Conservation (phyloP, 2,329 filamentous ascomycete genomes). For the Botrytis squamosa region DNA sequence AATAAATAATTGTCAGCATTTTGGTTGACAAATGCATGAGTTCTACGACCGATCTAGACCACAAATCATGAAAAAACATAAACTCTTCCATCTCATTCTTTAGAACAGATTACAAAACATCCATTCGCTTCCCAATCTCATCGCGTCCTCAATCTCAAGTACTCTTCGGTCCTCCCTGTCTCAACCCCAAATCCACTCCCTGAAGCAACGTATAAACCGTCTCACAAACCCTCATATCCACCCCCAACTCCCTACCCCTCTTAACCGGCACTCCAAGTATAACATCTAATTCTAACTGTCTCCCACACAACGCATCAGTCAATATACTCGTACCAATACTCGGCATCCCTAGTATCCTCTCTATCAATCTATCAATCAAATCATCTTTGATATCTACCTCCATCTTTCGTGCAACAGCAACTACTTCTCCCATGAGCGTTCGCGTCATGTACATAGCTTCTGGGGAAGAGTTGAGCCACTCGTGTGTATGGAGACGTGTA, state of each 20-base stretch:
- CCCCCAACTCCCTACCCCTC: slow-evolving; percentile 53
- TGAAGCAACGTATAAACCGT: slow-evolving; percentile 40
- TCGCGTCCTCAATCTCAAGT: neutral
- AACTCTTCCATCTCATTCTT: neutral
- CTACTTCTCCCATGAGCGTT: slow-evolving; percentile 52
- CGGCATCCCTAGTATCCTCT: slow-evolving; percentile 48
- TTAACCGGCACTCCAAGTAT: slow-evolving; percentile 59
- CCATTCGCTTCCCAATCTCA: accelerated
- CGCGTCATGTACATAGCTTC: slow-evolving; percentile 50
- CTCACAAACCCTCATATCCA: slow-evolving; percentile 53
- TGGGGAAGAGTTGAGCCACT: slow-evolving; percentile 49
- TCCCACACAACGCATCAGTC: slow-evolving; percentile 55
- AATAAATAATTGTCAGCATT: neutral
- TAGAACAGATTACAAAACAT: neutral
- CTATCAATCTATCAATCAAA: slow-evolving; percentile 49
- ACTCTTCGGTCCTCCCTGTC: neutral
- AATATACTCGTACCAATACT: slow-evolving; percentile 53
- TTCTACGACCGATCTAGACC: neutral
- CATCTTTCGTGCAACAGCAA: slow-evolving; percentile 54
- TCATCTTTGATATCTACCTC: slow-evolving; percentile 48
- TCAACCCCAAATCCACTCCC: slow-evolving; percentile 28
- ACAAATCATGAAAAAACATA: neutral
- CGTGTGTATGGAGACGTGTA: slow-evolving; percentile 51
- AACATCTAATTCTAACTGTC: slow-evolving; percentile 59
- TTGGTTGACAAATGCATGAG: neutral